phyloP scores from a whole-genome alignment of 306 rosid species.

The Oxytropis ochrocephala region DNA sequence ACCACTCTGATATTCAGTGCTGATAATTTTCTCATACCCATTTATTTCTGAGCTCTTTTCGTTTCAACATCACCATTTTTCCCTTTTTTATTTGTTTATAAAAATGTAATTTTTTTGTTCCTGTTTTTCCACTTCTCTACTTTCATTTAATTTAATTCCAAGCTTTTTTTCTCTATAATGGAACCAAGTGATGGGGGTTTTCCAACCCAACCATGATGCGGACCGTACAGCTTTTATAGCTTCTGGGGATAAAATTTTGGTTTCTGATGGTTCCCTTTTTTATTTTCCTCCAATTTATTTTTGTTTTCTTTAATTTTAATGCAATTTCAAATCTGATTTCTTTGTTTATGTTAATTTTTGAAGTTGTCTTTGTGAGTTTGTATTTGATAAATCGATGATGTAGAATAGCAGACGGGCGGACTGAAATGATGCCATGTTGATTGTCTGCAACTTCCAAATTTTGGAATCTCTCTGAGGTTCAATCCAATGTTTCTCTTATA shows the following conservation, averaged over 20 bases:
- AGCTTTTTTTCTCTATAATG: background rate
- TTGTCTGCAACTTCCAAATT: no score
- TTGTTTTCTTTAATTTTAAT: no score
- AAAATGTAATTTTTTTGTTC: background rate
- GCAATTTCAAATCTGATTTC: no score
- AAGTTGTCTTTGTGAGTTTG: no score
- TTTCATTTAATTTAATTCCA: background rate
- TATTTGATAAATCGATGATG: no score
- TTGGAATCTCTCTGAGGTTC: no score
- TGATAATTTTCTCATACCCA: slow-evolving; percentile 80
- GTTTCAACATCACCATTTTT: background rate
- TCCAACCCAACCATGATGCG: slow-evolving; percentile 74
- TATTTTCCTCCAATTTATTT: background rate
- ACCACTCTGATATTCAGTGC: slow-evolving; percentile 92
- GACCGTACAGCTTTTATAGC: slow-evolving; percentile 67
- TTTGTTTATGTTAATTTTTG: no score
- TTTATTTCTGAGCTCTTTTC: slow-evolving; percentile 37
- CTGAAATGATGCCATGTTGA: no score
- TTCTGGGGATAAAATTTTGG: slow-evolving; percentile 70
- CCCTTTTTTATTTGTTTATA: background rate
- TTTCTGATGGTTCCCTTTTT: slow-evolving; percentile 65
- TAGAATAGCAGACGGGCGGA: no score
- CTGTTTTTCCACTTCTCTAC: background rate
- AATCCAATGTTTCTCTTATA: no score
- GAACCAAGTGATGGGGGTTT: slow-evolving; percentile 67